phyloP scores from a whole-genome alignment of 1,284 basidiomycete genomes.

The Flammula alnicola region DNA sequence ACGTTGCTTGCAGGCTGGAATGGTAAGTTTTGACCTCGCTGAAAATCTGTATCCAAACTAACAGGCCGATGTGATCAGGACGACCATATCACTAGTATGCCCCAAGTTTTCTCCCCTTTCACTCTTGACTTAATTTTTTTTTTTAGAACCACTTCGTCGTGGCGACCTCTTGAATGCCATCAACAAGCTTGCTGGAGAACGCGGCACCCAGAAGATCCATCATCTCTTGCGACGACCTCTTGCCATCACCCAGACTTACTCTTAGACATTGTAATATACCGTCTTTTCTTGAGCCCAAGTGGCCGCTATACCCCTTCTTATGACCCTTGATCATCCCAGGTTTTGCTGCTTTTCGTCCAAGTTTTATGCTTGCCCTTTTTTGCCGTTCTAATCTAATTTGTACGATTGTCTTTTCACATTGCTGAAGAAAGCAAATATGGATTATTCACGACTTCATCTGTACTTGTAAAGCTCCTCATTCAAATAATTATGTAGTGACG shows the following conservation, averaged over 20 bases:
- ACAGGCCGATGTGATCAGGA: constrained; percentile 34
- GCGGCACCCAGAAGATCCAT: constrained; percentile 38
- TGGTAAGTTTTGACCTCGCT: constrained; percentile 47
- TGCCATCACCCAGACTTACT: constrained; percentile 25
- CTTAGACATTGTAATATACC: constrained; percentile 7
- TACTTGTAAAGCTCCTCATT: constrained; percentile 11
- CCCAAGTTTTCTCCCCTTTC: not conserved
- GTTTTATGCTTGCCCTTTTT: not conserved
- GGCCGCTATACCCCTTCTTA: not conserved
- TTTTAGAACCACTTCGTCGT: constrained; percentile 71
- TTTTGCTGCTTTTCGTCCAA: not conserved
- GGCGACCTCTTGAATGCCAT: constrained; percentile 80
- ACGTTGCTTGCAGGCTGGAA: constrained; percentile 89
- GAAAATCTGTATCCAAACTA: not conserved
- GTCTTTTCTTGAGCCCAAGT: not conserved
- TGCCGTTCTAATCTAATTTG: constrained; percentile 4
- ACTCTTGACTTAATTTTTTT: constrained; percentile 20
- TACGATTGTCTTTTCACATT: not conserved
- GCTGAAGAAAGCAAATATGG: not conserved
- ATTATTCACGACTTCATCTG: constrained; percentile 7
- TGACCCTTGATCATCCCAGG: not conserved
- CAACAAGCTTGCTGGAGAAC: constrained; percentile 66
- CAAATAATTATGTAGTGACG: constrained; percentile 12
- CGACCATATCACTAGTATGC: constrained; percentile 75
- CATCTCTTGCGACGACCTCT: constrained; percentile 35